Conservation (phyloP, 352 stramenopile genomes). For the Peronospora destructor region DNA sequence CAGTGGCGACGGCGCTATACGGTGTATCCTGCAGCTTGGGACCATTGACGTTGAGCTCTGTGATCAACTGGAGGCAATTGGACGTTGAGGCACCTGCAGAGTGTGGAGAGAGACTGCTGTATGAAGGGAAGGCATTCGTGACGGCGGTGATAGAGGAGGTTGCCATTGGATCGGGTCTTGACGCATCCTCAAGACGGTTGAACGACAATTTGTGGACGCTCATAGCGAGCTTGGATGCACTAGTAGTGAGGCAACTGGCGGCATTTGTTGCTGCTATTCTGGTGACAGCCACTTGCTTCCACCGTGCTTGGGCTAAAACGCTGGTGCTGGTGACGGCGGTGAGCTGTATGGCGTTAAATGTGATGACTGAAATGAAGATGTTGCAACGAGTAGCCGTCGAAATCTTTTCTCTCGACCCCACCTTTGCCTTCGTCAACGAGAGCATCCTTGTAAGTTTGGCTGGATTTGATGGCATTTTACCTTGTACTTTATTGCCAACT, state of each 20-base stretch:
- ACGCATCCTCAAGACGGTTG: slow-evolving; percentile 18
- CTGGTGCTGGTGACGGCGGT: slow-evolving; percentile 35
- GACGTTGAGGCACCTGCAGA: slow-evolving; percentile 19
- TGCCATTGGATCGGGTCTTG: slow-evolving; percentile 1
- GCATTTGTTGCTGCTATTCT: slow-evolving; percentile 10
- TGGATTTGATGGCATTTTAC: not conserved
- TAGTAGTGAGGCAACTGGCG: slow-evolving; percentile 16
- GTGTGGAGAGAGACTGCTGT: slow-evolving; percentile 21
- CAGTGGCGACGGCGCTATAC: slow-evolving; percentile 18
- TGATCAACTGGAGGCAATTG: slow-evolving; percentile 21
- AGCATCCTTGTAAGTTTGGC: slow-evolving; percentile 59
- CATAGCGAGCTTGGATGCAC: slow-evolving; percentile 24
- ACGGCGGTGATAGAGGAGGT: slow-evolving; percentile 10
- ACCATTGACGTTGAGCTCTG: slow-evolving; percentile 5
- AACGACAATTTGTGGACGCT: slow-evolving; percentile 28
- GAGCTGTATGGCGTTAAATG: slow-evolving; percentile 29
- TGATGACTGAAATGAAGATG: slow-evolving; percentile 35
- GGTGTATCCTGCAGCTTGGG: slow-evolving; percentile 21
- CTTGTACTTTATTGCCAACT: not conserved
- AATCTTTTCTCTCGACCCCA: slow-evolving; percentile 65
- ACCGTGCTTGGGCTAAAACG: slow-evolving; percentile 54
- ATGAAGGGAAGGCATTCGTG: slow-evolving; percentile 10
- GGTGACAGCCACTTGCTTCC: slow-evolving; percentile 43
- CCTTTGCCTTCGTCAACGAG: slow-evolving; percentile 77
- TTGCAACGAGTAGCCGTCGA: slow-evolving; percentile 48